A percentile compares a stretch with the other conserved stretches of the same genome.
These are phyloP conservation scores for Exserohilum turcica DNA, from an alignment of 2,329 filamentous ascomycete genomes.

Conservation along the genomic window DNA sequence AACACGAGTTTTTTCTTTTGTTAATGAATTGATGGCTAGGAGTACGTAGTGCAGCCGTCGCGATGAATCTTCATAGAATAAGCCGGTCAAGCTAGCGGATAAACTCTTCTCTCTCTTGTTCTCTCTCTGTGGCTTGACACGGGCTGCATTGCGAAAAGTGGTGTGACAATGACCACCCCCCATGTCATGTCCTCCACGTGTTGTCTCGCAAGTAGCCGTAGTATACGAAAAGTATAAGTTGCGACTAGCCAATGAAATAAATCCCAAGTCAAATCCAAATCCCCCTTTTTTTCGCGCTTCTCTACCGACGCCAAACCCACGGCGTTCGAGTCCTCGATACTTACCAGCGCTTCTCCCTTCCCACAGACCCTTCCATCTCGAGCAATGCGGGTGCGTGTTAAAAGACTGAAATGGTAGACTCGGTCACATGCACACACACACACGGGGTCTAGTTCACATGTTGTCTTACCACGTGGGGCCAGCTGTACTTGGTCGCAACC, in stretches of 20 bases:
- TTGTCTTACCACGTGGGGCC: too few species aligned
- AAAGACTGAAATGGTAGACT: conserved; percentile 34
- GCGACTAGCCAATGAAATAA: conserved; percentile 26
- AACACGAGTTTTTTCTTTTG: conserved; percentile 30
- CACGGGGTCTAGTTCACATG: conserved; percentile 30
- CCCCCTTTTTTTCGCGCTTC: not conserved
- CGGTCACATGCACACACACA: too few species aligned
- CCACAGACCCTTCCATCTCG: conserved; percentile 25
- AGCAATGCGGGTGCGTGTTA: conserved; percentile 21
- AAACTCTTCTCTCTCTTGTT: too few species aligned
- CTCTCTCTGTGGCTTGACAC: conserved; percentile 9
- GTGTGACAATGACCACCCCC: conserved; percentile 37
- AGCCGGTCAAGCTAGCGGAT: conserved; percentile 32
- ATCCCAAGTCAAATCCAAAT: conserved; percentile 31
- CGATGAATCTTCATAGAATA: conserved; percentile 25
- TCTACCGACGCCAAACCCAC: not conserved
- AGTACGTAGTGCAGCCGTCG: conserved; percentile 31
- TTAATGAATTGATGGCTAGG: too few species aligned
- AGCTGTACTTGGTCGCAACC: too few species aligned
- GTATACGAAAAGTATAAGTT: conserved; percentile 22
- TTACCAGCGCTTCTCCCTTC: conserved; percentile 26
- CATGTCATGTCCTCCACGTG: conserved; percentile 34
- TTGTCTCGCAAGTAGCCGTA: conserved; percentile 30
- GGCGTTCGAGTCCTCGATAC: conserved; percentile 27
- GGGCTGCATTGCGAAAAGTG: conserved; percentile 35